phyloP scores from a whole-genome alignment of 768 basidiomycete species.

The Sutorius australiensis region DNA sequence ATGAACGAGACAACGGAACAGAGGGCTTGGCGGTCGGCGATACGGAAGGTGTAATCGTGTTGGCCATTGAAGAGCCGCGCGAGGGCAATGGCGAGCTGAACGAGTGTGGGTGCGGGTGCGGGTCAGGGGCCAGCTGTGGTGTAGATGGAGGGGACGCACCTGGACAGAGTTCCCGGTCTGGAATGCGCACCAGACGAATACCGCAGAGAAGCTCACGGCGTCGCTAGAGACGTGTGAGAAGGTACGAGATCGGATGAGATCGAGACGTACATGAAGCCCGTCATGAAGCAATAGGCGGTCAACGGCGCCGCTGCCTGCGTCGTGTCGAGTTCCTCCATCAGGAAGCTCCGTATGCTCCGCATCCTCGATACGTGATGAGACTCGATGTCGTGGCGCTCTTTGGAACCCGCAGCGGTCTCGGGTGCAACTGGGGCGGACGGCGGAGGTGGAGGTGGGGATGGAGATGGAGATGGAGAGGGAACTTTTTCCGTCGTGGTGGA shows the following conservation, averaged over 20 bases:
- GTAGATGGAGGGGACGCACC: conserved; percentile 30
- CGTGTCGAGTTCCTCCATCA: conserved; percentile 26
- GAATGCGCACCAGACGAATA: conserved; percentile 84
- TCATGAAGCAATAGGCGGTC: conserved; percentile 73
- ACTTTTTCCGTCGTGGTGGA: no score
- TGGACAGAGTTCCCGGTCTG: conserved; percentile 78
- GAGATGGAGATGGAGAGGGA: neutral
- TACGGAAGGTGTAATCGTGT: conserved; percentile 63
- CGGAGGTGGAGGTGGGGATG: neutral
- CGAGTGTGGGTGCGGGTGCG: neutral
- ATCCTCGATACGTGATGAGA: conserved; percentile 1
- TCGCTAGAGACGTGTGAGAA: conserved; percentile 41
- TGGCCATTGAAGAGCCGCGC: conserved; percentile 68
- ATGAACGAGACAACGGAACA: conserved; percentile 78
- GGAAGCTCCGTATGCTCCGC: conserved; percentile 7
- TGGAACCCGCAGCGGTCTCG: neutral
- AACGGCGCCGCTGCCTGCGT: conserved; percentile 46
- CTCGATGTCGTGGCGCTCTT: conserved; percentile 15
- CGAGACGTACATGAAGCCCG: conserved; percentile 63
- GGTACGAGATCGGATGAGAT: neutral
- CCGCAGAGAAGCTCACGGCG: conserved; percentile 69
- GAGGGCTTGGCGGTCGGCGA: conserved; percentile 80
- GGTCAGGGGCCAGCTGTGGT: no score
- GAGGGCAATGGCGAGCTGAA: conserved; percentile 71
- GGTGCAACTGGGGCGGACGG: neutral